Base-by-base conservation (phyloP, 805 yeast species). In the Yamadazyma paraphyllophila region DNA sequence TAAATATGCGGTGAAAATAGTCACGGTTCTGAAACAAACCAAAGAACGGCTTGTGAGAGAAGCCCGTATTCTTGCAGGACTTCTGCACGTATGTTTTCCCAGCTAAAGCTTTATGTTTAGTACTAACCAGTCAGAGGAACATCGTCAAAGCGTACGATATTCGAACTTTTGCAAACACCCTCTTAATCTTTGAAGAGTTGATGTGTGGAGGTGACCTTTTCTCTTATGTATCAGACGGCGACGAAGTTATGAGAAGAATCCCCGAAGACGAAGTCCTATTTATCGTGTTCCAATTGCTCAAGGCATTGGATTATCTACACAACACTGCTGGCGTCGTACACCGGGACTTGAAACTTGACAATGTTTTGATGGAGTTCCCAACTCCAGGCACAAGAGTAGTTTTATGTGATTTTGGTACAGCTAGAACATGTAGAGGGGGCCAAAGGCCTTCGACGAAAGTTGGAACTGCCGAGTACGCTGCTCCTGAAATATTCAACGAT, bases 391-490 rank as follows among this genome's bases (percentile, higher is more conserved):
- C 85, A 0, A 71, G 74, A 48, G 61, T 85, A 32, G 74, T 81
- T 1, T 57, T 85, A 17, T 86, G 87, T 8, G 92, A 85, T 62
- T 85, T 85, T 63, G 91, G 91, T 0, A 65, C 67, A 34, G 74
- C 76, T 0, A 66, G 63, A 44, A 49, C 47, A 17, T 29, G 38
- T 36, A 34, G 36, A 41, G 29, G 59, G 6, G 61, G 48, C 24
- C 55, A 66, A 46, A 60, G 81, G 44, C 72, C 77, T 69, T 69
- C 66, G 34, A 74, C 83, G 0, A 67, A 77, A 0, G 82, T 77
- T 1, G 84, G 84, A 2, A 83, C 89, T 0, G 81, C 84, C 0
- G 89, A 83, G 56, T 83, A 83, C 54, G 75, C 82, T 46, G 89
- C 90, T 1, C 90, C 90, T 0, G 89, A 83, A 54, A 80, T 83